phyloP scores from a whole-genome alignment of 129 eudicot species.

The Flaveria sonorensis region DNA sequence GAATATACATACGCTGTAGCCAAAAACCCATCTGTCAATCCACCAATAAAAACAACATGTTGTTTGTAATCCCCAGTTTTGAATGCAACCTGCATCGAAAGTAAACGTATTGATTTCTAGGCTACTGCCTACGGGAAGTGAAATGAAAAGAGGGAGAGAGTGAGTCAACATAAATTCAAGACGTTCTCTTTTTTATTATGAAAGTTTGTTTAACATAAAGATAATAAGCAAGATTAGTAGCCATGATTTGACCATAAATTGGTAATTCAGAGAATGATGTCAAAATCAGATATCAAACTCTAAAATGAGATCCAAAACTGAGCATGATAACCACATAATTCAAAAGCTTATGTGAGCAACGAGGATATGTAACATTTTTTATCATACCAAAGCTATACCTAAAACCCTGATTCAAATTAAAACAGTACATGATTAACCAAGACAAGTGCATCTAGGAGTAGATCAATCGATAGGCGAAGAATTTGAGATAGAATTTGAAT shows the following conservation, averaged over 20 bases:
- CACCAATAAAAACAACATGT: constrained; percentile 85
- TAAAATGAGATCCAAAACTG: neutral
- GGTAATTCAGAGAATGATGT: neutral
- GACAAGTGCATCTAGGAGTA: constrained; percentile 12
- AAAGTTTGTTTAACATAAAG: neutral
- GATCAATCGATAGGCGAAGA: neutral
- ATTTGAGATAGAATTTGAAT: neutral
- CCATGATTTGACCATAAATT: neutral
- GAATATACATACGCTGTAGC: constrained; percentile 78
- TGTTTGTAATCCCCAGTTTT: constrained; percentile 87
- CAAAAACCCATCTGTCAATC: constrained; percentile 89
- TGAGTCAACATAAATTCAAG: neutral
- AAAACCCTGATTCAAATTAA: neutral
- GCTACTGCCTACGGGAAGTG: neutral
- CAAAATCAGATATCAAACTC: neutral
- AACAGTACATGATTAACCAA: constrained; percentile 1
- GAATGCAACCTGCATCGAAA: constrained; percentile 75
- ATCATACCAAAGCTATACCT: no score
- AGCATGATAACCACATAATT: neutral
- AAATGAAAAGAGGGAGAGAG: neutral
- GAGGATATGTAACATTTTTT: no score
- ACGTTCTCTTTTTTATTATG: neutral
- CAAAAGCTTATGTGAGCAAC: no score
- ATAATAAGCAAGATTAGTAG: neutral
- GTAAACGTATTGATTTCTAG: constrained; percentile 19